These are phyloP conservation scores for Globisporangium emineosum DNA, from an alignment of 352 stramenopile species.

Conservation along the genomic window DNA sequence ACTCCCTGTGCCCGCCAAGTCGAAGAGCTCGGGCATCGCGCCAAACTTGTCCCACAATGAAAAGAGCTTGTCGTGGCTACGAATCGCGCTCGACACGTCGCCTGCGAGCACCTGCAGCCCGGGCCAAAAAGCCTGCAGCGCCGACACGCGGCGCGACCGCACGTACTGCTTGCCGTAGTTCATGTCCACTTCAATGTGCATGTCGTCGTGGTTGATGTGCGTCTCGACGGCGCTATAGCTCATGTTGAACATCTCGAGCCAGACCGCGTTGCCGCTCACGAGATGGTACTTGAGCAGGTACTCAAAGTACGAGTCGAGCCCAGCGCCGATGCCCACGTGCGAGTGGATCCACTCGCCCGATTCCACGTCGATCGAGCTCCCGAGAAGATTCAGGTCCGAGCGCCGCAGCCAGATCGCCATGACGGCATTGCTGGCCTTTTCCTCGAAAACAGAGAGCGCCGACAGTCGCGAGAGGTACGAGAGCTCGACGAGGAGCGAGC, in stretches of 20 bases:
- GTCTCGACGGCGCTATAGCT: conserved; percentile 78
- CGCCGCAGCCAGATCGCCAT: conserved; percentile 75
- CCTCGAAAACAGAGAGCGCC: conserved; percentile 53
- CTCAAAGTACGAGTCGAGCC: conserved; percentile 98
- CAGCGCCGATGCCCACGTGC: conserved; percentile 87
- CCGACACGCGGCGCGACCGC: conserved; percentile 67
- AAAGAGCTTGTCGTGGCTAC: conserved; percentile 93
- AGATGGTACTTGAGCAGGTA: conserved; percentile 98
- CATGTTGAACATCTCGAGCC: conserved; percentile 91
- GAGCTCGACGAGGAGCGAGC: conserved; percentile 97
- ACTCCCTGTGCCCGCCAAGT: conserved; percentile 50
- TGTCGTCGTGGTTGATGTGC: conserved; percentile 68
- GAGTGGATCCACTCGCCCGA: conserved; percentile 82
- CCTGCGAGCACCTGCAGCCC: conserved; percentile 94
- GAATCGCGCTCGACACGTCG: conserved; percentile 87
- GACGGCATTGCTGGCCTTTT: conserved; percentile 55
- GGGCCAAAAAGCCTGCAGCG: conserved; percentile 96
- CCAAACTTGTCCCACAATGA: conserved; percentile 93
- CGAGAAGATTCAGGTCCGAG: conserved; percentile 89
- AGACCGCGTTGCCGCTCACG: conserved; percentile 90
- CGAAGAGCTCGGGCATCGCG: conserved; percentile 94
- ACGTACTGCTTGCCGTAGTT: conserved; percentile 54
- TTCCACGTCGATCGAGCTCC: conserved; percentile 93
- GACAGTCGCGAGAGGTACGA: conserved; percentile 90
- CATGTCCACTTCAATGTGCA: conserved; percentile 89